phyloP scores from a whole-genome alignment of 768 basidiomycete genomes.

The Rhodosporidiobolus sp. region DNA sequence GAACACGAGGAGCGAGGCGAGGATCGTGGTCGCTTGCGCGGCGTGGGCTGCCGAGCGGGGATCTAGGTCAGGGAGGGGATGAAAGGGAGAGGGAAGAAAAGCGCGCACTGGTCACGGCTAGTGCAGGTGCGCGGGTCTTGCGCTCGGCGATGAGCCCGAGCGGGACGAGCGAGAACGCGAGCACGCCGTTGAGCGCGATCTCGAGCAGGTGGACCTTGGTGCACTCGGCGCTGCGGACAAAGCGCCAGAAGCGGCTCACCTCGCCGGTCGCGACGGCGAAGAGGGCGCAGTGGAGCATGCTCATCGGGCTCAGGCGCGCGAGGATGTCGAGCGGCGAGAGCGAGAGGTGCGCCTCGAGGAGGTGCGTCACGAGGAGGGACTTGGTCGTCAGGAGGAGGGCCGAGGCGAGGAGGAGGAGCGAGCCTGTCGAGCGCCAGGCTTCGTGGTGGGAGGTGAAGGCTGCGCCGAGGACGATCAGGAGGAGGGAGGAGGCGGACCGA shows the following conservation, averaged over 20 bases:
- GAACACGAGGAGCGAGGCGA: conserved; percentile 22
- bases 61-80: not conserved
- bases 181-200: conserved; percentile 32
- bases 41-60: conserved; percentile 24
- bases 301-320: conserved; percentile 16
- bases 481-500: conserved; percentile 23
- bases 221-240: conserved; percentile 17
- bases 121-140: conserved; percentile 20
- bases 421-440: conserved; percentile 19
- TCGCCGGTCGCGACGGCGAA: conserved; percentile 36
- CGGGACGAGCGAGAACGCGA: conserved; percentile 24
- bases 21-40: conserved; percentile 28
- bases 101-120: conserved; percentile 26
- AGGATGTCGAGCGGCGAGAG: conserved; percentile 36
- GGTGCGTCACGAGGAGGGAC: conserved; percentile 28
- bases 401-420: conserved; percentile 22
- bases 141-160: conserved; percentile 23
- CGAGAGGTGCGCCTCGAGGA: conserved; percentile 18
- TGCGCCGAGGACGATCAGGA: conserved; percentile 35
- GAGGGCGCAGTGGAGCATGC: conserved; percentile 24
- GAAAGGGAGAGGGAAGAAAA: no score
- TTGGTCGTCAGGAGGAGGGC: conserved; percentile 33
- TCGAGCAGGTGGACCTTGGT: conserved; percentile 19
- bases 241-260: conserved; percentile 7
- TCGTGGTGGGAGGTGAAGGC: conserved; percentile 32